These are phyloP conservation scores for Nitzschia palea DNA, from an alignment of 108 stramenopile species.

Conservation along the genomic window DNA sequence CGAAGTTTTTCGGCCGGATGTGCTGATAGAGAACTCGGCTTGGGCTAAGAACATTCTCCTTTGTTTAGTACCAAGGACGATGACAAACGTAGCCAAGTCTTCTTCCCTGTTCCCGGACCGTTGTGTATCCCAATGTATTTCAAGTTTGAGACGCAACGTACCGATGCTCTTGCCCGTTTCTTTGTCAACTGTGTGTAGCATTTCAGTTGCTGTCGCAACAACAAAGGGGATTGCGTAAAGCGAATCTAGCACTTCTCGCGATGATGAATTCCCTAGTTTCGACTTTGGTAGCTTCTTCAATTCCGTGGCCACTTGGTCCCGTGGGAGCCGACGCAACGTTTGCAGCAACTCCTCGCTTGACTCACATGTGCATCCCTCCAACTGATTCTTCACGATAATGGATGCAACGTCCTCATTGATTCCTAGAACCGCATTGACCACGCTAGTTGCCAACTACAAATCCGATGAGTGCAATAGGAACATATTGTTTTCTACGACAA, in stretches of 20 bases:
- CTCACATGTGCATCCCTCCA: slow-evolving; percentile 2
- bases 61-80: slow-evolving; percentile 44
- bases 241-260: slow-evolving; percentile 16
- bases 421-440: slow-evolving; percentile 12
- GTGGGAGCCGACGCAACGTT: slow-evolving; percentile 2
- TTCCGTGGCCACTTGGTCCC: slow-evolving; percentile 10
- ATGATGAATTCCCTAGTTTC: slow-evolving; percentile 4
- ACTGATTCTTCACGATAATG: not conserved
- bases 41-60: slow-evolving; percentile 33
- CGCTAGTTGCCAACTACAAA: not conserved
- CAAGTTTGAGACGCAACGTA: slow-evolving; percentile 21
- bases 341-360: slow-evolving; percentile 3
- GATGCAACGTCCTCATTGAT: slow-evolving; percentile 8
- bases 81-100: slow-evolving; percentile 17
- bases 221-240: slow-evolving; percentile 21
- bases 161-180: slow-evolving; percentile 32
- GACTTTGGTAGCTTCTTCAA: slow-evolving; percentile 28
- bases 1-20: not conserved
- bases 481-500: too few relatives aligned
- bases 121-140: slow-evolving; percentile 3
- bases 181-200: slow-evolving; percentile 20
- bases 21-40: slow-evolving; percentile 20
- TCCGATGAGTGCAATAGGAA: not conserved
- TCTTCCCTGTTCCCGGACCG: slow-evolving; percentile 5
- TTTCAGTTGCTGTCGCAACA: slow-evolving; percentile 6